Percentiles rank a stretch among this genome's conserved stretches.
Conservation (phyloP, 164 flowering plant species). For the Aristolochia californica region DNA sequence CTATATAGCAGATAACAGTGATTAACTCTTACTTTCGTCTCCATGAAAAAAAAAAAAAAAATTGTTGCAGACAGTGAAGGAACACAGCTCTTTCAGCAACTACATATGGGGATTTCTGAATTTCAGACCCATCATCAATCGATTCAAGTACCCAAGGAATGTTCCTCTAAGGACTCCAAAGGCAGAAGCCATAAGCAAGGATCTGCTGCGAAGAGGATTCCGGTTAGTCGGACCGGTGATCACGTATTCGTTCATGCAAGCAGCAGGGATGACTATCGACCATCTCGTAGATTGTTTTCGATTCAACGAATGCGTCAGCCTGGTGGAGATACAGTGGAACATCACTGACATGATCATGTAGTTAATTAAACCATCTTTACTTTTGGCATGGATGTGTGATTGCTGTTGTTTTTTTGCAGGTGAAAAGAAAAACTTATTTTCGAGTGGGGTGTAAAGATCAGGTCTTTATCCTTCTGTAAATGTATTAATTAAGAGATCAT, state of each 20-base stretch:
- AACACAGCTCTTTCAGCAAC: constrained; percentile 70
- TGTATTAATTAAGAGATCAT: too few species aligned
- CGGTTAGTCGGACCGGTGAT: constrained; percentile 81
- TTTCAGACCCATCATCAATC: constrained; percentile 58
- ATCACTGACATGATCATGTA: not conserved
- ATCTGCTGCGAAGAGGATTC: constrained; percentile 59
- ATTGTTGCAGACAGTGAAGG: constrained; percentile 43
- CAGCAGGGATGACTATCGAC: constrained; percentile 77
- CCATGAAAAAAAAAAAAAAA: not conserved
- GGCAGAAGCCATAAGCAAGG: constrained; percentile 75
- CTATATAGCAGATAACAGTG: not conserved
- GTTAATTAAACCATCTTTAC: too few species aligned
- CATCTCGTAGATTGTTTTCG: constrained; percentile 80
- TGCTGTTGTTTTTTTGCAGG: too few species aligned
- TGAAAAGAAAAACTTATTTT: too few species aligned
- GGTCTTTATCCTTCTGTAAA: too few species aligned
- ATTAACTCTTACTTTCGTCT: not conserved
- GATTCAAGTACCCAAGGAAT: constrained; percentile 52
- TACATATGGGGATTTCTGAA: constrained; percentile 70
- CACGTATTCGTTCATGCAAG: constrained; percentile 82
- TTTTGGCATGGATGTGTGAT: too few species aligned
- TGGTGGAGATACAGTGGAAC: constrained; percentile 47
- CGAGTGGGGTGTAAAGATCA: too few species aligned
- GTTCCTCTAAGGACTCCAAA: constrained; percentile 71
- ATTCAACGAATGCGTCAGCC: constrained; percentile 47